Conservation (phyloP, 1,284 basidiomycete genomes). For the Trichosporon sp. region DNA sequence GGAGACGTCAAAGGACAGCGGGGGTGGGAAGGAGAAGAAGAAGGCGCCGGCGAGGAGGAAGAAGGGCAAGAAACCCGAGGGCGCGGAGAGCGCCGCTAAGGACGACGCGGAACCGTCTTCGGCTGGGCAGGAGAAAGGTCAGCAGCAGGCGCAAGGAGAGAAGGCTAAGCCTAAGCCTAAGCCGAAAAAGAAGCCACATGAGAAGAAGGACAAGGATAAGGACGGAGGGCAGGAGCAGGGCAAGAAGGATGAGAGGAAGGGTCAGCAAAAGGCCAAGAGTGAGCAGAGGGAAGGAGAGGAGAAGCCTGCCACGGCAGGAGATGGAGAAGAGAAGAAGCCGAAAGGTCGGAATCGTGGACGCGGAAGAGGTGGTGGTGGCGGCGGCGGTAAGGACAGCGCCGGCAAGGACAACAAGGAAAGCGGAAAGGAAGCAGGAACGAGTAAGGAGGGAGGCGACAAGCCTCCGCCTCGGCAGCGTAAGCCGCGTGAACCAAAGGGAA, state of each 20-base stretch:
- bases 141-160: neutral
- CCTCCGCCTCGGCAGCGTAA: neutral
- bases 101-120: neutral
- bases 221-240: too few relatives aligned
- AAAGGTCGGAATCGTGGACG: neutral
- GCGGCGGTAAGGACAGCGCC: neutral
- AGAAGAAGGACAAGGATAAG: slow-evolving; percentile 8
- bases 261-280: slow-evolving; percentile 3
- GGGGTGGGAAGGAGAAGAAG: slow-evolving; percentile 10
- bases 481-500: neutral
- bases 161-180: neutral
- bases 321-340: neutral
- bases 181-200: slow-evolving; percentile 5
- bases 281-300: too few relatives aligned
- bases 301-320: neutral
- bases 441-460: too few relatives aligned
- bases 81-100: slow-evolving; percentile 6
- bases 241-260: slow-evolving; percentile 9
- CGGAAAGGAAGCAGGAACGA: too few relatives aligned
- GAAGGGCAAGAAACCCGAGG: slow-evolving; percentile 15
- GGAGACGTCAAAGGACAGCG: slow-evolving; percentile 14
- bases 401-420: neutral
- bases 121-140: neutral
- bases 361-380: neutral
- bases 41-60: slow-evolving; percentile 6